phyloP scores from a whole-genome alignment of 2,329 filamentous ascomycete genomes.

The Claviceps pazoutovae region DNA sequence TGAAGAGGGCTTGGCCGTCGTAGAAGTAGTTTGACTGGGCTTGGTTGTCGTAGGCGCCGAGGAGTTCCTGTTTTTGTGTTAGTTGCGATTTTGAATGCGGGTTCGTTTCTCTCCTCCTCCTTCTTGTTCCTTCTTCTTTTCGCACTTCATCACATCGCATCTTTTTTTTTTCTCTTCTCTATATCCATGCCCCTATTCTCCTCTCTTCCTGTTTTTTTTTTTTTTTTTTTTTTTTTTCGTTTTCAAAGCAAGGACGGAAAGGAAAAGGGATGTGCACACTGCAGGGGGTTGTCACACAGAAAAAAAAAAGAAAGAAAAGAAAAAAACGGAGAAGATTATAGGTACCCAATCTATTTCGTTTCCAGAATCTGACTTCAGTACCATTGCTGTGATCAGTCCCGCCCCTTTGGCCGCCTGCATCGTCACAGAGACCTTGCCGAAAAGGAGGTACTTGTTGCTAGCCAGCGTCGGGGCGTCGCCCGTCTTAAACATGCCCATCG shows the following conservation, averaged over 20 bases:
- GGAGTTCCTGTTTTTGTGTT: conserved; percentile 12
- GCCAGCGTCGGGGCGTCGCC: conserved; percentile 48
- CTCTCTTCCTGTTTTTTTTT: background rate
- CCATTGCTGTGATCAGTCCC: conserved; percentile 64
- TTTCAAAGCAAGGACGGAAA: background rate
- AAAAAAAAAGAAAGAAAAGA: background rate
- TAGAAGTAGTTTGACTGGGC: conserved; percentile 74
- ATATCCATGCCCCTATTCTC: background rate
- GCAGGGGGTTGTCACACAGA: background rate
- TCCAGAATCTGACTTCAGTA: conserved; percentile 62
- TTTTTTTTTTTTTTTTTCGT: background rate
- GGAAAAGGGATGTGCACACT: background rate
- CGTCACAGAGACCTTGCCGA: conserved; percentile 56
- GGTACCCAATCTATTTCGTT: conserved; percentile 50
- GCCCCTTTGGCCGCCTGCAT: conserved; percentile 57
- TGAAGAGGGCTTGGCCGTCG: conserved; percentile 45
- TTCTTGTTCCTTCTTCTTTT: background rate
- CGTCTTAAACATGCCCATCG: conserved; percentile 41
- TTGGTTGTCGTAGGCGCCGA: conserved; percentile 27
- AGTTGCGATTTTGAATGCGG: background rate
- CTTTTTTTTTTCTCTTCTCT: too few species aligned
- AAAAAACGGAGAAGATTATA: background rate
- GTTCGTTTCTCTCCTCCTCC: background rate
- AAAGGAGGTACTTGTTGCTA: conserved; percentile 71
- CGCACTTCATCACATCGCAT: background rate